Conservation (phyloP, 164 flowering plant species). For the Cinnamomum micranthum region DNA sequence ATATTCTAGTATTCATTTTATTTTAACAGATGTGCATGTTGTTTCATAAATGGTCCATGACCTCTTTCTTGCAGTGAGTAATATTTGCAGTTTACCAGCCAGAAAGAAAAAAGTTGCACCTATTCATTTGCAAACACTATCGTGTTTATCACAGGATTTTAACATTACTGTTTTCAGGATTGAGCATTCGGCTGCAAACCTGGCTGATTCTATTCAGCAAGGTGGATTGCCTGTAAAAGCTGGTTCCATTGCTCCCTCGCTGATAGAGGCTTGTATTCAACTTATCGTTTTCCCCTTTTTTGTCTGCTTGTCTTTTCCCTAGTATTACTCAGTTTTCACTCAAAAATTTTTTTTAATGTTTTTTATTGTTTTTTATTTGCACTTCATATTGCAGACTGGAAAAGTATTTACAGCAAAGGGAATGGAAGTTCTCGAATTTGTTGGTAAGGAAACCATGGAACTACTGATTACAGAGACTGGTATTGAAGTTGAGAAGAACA, state of each 20-base stretch:
- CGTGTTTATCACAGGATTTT: not conserved
- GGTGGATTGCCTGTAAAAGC: slow-evolving; percentile 50
- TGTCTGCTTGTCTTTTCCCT: no score
- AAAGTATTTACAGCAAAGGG: slow-evolving; percentile 90
- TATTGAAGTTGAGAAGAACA: slow-evolving; percentile 62
- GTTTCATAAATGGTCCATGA: not conserved
- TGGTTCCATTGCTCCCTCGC: slow-evolving; percentile 72
- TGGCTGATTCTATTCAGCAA: slow-evolving; percentile 72
- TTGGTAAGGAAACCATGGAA: slow-evolving; percentile 96
- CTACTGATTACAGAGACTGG: slow-evolving; percentile 84
- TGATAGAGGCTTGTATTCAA: slow-evolving; percentile 56
- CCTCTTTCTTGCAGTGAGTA: not conserved
- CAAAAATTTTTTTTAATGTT: not conserved
- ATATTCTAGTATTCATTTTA: not conserved
- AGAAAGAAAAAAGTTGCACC: not conserved
- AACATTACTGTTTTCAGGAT: slow-evolving; percentile 42
- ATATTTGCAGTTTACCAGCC: not conserved
- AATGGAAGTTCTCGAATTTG: slow-evolving; percentile 83
- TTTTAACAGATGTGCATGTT: no score
- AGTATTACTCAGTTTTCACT: no score
- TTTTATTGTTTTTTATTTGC: slow-evolving; percentile 8
- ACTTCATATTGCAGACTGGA: slow-evolving; percentile 57
- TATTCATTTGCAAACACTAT: not conserved
- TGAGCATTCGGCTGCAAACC: slow-evolving; percentile 70
- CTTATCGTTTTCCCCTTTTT: not conserved